Evolutionary conservation across 371 early-diverging fungal genomes (phyloP).

Genomic region (Lichtheimia corymbifera): DNA sequence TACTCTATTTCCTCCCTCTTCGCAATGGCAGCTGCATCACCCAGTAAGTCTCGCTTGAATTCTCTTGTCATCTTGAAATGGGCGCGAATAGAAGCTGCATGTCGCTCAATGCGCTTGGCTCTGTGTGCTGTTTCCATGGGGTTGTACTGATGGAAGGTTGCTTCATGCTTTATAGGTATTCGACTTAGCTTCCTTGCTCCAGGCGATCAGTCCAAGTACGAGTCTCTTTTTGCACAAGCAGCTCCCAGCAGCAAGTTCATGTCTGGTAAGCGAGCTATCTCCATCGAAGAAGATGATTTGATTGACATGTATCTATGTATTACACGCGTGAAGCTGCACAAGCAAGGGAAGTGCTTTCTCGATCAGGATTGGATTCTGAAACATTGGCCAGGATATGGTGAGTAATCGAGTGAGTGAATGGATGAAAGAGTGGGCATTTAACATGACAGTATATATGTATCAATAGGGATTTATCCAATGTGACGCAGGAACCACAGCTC

Average conservation of each 20-base stretch:
- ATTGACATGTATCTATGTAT: background rate
- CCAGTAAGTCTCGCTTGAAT: too few relatives aligned
- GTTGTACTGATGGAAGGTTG: too few relatives aligned
- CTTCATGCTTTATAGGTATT: conserved; percentile 1
- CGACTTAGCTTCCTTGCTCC: conserved; percentile 44
- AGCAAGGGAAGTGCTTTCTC: conserved; percentile 46
- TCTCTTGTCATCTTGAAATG: too few relatives aligned
- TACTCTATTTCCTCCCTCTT: too few relatives aligned
- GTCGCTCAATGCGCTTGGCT: too few relatives aligned
- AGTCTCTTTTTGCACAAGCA: conserved; percentile 45
- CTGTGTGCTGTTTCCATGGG: too few relatives aligned
- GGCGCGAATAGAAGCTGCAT: too few relatives aligned
- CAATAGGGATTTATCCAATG: conserved; percentile 49
- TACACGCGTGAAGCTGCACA: conserved; percentile 25
- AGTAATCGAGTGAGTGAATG: background rate
- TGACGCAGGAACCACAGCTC: conserved; percentile 47
- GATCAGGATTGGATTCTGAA: conserved; percentile 44
- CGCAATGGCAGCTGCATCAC: too few relatives aligned
- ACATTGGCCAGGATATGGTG: conserved; percentile 54
- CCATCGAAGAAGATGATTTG: background rate
- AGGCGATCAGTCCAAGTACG: conserved; percentile 46
- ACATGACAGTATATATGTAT: background rate
- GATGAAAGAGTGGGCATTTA: conserved; percentile 32
- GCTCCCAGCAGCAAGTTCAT: conserved; percentile 27
- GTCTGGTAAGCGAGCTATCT: conserved; percentile 28